Evolutionary conservation across 306 rosid genomes (phyloP), one percentile per base, ranked within the genome.

Genomic region (Alnus rubra): DNA sequence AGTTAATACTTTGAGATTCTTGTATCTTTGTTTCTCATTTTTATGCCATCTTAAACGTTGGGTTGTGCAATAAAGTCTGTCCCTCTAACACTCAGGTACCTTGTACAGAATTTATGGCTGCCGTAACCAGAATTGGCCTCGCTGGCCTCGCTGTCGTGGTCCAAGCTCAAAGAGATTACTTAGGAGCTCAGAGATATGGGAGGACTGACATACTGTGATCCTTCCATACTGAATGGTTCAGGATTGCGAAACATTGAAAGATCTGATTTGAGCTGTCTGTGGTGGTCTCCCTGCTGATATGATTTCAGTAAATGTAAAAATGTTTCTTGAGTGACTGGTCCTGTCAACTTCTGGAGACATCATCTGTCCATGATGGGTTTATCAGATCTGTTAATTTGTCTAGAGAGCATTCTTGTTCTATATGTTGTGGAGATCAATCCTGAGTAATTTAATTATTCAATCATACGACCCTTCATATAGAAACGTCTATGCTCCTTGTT

Each of bases 181-280:
- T 75, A 35, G 88, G 83, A 14, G 86, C 86, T 42, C 86, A 86
- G 86, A 14, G 86, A 0, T 85, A 85, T 19, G 83, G 79, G 71
- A 82, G 88, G 83, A 79, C 74, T 35, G 83, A 85, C 31, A 7
- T 54, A 1, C 85, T 65, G 23, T 85, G 85, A 69, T 70, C 83
- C 67, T 85, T 85, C 77, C 83, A 85, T 59, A 78, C 85, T 0
- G 85, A 84, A 71, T 84, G 88, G 88, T 81, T 84, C 82, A 81
- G 78, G 85, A 84, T 81, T 53, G 88, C 88, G 16, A 81, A 78
- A 47, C 80, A 69, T 54, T 64, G 74, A 1, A 82, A 71, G 77
- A 65, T 78, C 52, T 82, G 75, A 75, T 51, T 60, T 78, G 31
- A 37, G 47, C 44, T 45, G 53, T 62, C 65, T 56, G 18, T 74